Base-by-base conservation (phyloP, 345 rosid genomes). In the Clarkia xantiana region DNA sequence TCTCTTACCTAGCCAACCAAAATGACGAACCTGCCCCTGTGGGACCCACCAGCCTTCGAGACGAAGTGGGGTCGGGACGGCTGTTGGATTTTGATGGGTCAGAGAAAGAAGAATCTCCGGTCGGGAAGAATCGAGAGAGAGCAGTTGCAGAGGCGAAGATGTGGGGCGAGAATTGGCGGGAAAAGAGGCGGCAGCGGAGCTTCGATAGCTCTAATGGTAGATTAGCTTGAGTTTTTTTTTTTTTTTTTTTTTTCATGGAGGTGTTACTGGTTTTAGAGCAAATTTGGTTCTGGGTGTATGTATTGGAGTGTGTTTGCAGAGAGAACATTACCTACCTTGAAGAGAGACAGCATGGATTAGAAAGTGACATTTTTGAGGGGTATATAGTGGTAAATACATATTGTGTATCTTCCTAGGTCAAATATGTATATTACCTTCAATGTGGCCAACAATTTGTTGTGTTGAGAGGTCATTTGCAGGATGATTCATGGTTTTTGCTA, bases 111-210 rank as follows among this genome's bases (percentile, higher is more conserved):
- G 91, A 88, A 47, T 84, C 95, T 0, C 95, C 93, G 0, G 73
- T 63, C 64, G 97, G 82, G 56, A 75, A 74, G 9, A 69, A 80
- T 23, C 80, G 97, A 43, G 91, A 90, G 60, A 71, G 82, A 18
- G 96, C 89, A 6, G 94, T 90, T 41, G 97, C 96, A 0, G 97
- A 90, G 60, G 96, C 97, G 20, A 90, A 81, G 67, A 82, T 77
- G 86, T 90, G 96, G 97, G 97, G 94, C 9, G 95, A 84, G 61
- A 89, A 84, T 58, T 80, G 56, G 74, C 66, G 95, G 63, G 97
- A 90, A 56, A 82, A 90, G 71, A 73, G 86, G 55, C 58, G 89
- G 66, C 94, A 70, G 53, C 94, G 80, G 42, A 69, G 78, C 56
- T 76, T 61, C 10, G 78, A 73, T 44, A 77, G 72, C 19, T 54